Conservation (phyloP, 495 filamentous ascomycete species). For the Viridothelium virens region DNA sequence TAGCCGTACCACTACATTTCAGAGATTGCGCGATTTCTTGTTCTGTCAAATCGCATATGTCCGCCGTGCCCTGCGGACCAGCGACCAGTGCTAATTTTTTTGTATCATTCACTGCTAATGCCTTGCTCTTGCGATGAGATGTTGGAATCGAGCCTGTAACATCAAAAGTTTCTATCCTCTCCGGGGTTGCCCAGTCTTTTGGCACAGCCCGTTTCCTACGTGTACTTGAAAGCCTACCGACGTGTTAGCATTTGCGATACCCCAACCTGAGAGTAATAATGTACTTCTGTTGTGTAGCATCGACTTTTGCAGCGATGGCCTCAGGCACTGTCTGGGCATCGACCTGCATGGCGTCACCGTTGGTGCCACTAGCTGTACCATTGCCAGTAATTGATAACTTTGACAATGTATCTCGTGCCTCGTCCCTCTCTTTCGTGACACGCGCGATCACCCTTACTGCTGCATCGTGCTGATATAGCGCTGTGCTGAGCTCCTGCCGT, state of each 20-base stretch:
- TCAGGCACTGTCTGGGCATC: constrained; percentile 68
- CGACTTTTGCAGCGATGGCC: constrained; percentile 62
- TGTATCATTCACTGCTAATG: constrained; percentile 56
- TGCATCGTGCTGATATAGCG: constrained; percentile 93
- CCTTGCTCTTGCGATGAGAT: constrained; percentile 55
- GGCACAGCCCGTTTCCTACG: constrained; percentile 84
- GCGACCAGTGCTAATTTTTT: constrained; percentile 71
- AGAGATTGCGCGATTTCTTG: constrained; percentile 61
- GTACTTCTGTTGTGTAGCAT: constrained; percentile 69
- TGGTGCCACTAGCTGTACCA: constrained; percentile 40
- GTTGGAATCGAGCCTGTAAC: constrained; percentile 51
- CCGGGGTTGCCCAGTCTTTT: constrained; percentile 71
- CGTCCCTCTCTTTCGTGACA: constrained; percentile 79
- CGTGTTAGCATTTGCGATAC: constrained; percentile 14
- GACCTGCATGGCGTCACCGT: constrained; percentile 84
- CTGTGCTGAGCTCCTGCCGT: constrained; percentile 83
- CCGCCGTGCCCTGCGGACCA: constrained; percentile 66
- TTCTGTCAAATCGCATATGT: constrained; percentile 69
- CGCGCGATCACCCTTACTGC: constrained; percentile 88
- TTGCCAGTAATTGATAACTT: constrained; percentile 59
- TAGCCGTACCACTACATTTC: constrained; percentile 60
- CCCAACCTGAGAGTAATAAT: constrained; percentile 26
- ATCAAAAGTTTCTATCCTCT: constrained; percentile 62
- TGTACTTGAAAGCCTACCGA: constrained; percentile 65
- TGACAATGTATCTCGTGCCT: constrained; percentile 85